Evolutionary conservation across 2,329 filamentous ascomycete species (phyloP).

Genomic region (Aspergillus brunneoviolaceus): DNA sequence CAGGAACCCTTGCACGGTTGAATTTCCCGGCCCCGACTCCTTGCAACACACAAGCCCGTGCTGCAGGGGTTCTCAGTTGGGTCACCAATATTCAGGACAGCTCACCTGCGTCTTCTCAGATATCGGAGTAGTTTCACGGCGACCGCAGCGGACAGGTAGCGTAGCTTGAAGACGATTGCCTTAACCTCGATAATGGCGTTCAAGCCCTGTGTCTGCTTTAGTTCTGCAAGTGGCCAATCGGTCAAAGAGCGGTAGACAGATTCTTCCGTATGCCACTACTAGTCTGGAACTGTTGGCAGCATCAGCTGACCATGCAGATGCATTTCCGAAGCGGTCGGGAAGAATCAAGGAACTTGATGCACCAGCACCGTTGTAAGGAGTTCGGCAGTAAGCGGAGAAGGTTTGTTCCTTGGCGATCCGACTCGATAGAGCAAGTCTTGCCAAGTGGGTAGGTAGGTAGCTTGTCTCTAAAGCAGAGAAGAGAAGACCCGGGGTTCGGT

Average conservation of each 20-base stretch:
- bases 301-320: background rate
- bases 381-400: background rate
- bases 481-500: conserved; percentile 15
- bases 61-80: conserved; percentile 14
- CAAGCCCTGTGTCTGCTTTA: background rate
- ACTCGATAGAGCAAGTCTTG: background rate
- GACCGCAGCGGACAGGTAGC: background rate
- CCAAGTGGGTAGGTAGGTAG: background rate
- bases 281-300: background rate
- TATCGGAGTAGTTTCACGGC: background rate
- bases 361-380: background rate
- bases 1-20: conserved; percentile 17
- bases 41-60: conserved; percentile 30
- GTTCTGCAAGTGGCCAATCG: background rate
- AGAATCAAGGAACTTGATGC: background rate
- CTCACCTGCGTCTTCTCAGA: background rate
- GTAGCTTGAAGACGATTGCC: background rate
- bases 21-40: conserved; percentile 22
- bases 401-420: background rate
- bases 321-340: background rate
- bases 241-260: background rate
- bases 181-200: background rate
- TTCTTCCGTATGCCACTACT: background rate
- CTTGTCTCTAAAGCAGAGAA: background rate
- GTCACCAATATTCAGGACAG: background rate